Conservation (phyloP, 208 protist species). For the Herpetomonas muscarum region DNA sequence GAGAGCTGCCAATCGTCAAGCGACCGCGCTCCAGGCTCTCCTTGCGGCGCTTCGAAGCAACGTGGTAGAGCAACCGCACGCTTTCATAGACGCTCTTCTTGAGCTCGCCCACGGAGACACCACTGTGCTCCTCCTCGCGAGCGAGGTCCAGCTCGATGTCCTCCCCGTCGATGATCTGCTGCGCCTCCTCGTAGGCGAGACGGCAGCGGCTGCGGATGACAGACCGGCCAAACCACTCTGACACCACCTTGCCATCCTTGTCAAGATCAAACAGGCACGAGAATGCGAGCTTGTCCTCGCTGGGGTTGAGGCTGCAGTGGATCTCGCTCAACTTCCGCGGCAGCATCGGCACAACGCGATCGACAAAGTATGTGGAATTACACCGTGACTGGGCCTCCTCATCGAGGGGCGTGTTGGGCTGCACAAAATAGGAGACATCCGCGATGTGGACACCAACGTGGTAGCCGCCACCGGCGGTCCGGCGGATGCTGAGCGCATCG, state of each 20-base stretch:
- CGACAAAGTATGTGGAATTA: slow-evolving; percentile 88
- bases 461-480: slow-evolving; percentile 33
- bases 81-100: slow-evolving; percentile 31
- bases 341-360: slow-evolving; percentile 90
- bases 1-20: slow-evolving; percentile 47
- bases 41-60: slow-evolving; percentile 49
- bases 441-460: slow-evolving; percentile 95
- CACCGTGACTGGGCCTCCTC: slow-evolving; percentile 73
- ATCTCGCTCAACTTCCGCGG: slow-evolving; percentile 83
- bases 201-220: slow-evolving; percentile 88
- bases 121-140: slow-evolving; percentile 14
- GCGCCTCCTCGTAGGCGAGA: slow-evolving; percentile 81
- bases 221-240: slow-evolving; percentile 84
- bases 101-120: slow-evolving; percentile 11
- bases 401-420: slow-evolving; percentile 64
- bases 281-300: slow-evolving; percentile 87
- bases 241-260: slow-evolving; percentile 51
- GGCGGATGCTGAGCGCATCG: slow-evolving; percentile 79
- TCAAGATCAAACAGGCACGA: slow-evolving; percentile 82
- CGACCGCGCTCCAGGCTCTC: slow-evolving; percentile 51
- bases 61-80: slow-evolving; percentile 52
- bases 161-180: slow-evolving; percentile 65
- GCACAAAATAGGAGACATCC: slow-evolving; percentile 91
- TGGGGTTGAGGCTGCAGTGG: slow-evolving; percentile 85
- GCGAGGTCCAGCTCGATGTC: slow-evolving; percentile 28